Evolutionary conservation across 1,139 yeast genomes (phyloP).

Genomic region (Hyphopichia wangnamkhiaoensis): DNA sequence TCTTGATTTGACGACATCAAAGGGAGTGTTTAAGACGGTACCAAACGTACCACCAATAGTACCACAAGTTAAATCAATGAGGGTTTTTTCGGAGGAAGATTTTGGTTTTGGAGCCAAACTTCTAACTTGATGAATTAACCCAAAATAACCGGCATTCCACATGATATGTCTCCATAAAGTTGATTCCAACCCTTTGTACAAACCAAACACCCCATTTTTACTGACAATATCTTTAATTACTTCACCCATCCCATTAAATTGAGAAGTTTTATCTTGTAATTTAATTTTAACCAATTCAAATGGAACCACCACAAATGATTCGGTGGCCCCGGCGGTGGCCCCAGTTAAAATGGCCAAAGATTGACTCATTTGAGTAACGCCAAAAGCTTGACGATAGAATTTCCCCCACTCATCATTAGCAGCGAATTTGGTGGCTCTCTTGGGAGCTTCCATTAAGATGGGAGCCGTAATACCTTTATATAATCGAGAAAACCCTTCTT

Average conservation of each 20-base stretch:
- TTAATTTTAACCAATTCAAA: constrained; percentile 87
- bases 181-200: constrained; percentile 94
- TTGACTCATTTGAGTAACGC: constrained; percentile 71
- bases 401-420: constrained; percentile 98
- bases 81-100: constrained; percentile 66
- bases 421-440: constrained; percentile 96
- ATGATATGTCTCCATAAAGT: constrained; percentile 95
- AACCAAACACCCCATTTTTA: constrained; percentile 76
- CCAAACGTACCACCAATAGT: constrained; percentile 96
- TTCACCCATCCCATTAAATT: constrained; percentile 83
- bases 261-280: constrained; percentile 84
- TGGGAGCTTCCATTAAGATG: constrained; percentile 98
- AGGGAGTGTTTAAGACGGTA: constrained; percentile 91
- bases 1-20: constrained; percentile 96
- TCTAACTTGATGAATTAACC: constrained; percentile 88
- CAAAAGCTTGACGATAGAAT: constrained; percentile 73
- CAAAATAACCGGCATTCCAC: constrained; percentile 99
- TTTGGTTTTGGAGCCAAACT: constrained; percentile 76
- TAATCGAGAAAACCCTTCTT: constrained; percentile 81
- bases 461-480: constrained; percentile 97
- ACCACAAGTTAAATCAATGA: constrained; percentile 89
- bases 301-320: constrained; percentile 94
- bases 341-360: constrained; percentile 88
- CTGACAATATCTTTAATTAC: constrained; percentile 73
- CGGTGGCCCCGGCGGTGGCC: constrained; percentile 98